These are phyloP conservation scores for Diplodia intermedia DNA, from an alignment of 2,329 filamentous ascomycete genomes.

Conservation along the genomic window DNA sequence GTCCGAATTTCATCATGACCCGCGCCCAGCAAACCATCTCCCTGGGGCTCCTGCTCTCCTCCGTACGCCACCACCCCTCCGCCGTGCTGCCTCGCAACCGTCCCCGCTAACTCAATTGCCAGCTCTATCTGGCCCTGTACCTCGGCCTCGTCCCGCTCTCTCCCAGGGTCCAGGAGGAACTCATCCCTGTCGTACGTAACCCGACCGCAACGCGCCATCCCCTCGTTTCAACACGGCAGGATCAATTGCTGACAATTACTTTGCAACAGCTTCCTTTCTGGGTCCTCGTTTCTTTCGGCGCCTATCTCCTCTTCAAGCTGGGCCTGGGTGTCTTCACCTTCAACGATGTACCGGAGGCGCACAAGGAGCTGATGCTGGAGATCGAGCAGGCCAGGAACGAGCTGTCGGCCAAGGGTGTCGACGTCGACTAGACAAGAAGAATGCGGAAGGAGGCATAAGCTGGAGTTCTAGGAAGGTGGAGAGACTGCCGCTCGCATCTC, in stretches of 20 bases:
- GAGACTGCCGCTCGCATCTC: neutral
- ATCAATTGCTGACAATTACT: conserved; percentile 23
- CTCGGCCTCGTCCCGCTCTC: conserved; percentile 84
- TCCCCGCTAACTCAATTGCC: conserved; percentile 30
- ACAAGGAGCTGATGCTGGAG: conserved; percentile 86
- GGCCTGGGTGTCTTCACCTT: conserved; percentile 94
- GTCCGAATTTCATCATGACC: conserved; percentile 68
- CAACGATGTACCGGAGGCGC: conserved; percentile 91
- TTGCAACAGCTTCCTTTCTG: conserved; percentile 82
- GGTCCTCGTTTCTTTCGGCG: conserved; percentile 87
- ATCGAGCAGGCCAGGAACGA: conserved; percentile 79
- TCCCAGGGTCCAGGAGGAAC: conserved; percentile 76
- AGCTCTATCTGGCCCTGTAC: conserved; percentile 91
- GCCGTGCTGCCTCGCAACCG: conserved; percentile 14
- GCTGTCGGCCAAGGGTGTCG: conserved; percentile 75
- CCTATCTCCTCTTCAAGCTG: conserved; percentile 88
- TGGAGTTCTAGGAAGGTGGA: conserved; percentile 16
- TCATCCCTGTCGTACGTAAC: conserved; percentile 85
- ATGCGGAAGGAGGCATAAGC: neutral
- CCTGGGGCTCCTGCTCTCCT: conserved; percentile 83
- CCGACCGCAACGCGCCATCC: neutral
- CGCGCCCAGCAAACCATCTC: conserved; percentile 93
- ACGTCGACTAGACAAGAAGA: conserved; percentile 67
- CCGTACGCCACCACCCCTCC: conserved; percentile 63
- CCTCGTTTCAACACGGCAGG: neutral